Percentiles rank a stretch among this genome's conserved stretches.
These are phyloP conservation scores for Pyrenochaeta sp. DNA, from an alignment of 2,329 filamentous ascomycete genomes.

Conservation along the genomic window DNA sequence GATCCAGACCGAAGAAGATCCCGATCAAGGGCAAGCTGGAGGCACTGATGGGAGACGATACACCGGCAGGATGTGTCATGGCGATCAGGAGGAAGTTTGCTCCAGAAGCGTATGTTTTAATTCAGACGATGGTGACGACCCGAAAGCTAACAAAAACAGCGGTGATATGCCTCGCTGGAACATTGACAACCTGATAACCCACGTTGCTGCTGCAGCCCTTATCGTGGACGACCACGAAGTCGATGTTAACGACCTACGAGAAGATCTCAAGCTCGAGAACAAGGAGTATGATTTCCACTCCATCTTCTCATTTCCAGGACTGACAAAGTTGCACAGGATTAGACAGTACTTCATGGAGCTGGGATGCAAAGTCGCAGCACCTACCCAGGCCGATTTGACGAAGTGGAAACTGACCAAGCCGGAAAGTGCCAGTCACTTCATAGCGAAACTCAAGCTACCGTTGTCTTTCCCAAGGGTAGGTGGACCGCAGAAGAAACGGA, in stretches of 20 bases:
- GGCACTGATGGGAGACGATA: constrained; percentile 63
- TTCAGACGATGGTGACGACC: background rate
- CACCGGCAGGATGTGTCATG: constrained; percentile 33
- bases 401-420: constrained; percentile 69
- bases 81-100: constrained; percentile 69
- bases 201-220: constrained; percentile 75
- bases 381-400: constrained; percentile 57
- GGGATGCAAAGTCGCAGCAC: constrained; percentile 67
- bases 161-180: constrained; percentile 74
- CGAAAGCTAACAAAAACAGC: constrained; percentile 27
- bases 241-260: constrained; percentile 72
- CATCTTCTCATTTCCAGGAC: no score
- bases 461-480: constrained; percentile 78
- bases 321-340: constrained; percentile 51
- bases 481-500: constrained; percentile 28
- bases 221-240: constrained; percentile 78
- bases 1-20: constrained; percentile 56
- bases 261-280: constrained; percentile 76
- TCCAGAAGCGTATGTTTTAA: constrained; percentile 34
- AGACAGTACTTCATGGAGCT: constrained; percentile 78
- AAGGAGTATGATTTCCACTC: constrained; percentile 58
- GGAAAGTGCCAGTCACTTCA: constrained; percentile 65
- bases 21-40: constrained; percentile 72
- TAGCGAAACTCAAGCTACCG: constrained; percentile 79
- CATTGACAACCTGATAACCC: constrained; percentile 74